Base-by-base conservation (phyloP, 352 stramenopile species). In the Globisporangium radiosum region DNA sequence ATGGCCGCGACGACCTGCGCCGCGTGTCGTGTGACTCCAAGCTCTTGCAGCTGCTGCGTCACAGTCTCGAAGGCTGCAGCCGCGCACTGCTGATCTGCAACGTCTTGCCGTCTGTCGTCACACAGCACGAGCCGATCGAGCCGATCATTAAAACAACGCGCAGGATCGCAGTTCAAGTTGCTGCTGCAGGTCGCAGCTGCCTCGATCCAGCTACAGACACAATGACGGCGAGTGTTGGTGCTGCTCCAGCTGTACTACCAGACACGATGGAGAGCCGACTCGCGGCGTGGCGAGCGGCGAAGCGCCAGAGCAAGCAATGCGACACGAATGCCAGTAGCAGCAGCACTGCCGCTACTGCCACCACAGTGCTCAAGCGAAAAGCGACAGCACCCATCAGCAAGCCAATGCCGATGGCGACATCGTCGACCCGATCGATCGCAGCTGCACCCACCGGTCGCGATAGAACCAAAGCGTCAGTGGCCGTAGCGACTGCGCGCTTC, bases 11-110 rank as follows among this genome's bases (percentile, higher is more conserved):
- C 25, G 25, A 33, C 25, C 85, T 8, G 76, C 80, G 19, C 85
- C 87, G 63, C 66, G 56, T 14, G 87, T 96, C 38, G 81, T 85
- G 39, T 89, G 87, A 49, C 72, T 77, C 17, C 79, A 92, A 50
- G 57, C 69, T 92, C 44, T 89, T 79, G 53, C 68, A 80, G 11
- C 56, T 95, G n/a, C 70, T 94, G 50, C 85, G 84, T 52, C 72
- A 77, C 63, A 74, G 65, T 55, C 48, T 82, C 1, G 65, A 72
- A 0, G 71, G 72, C 2, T 76, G 64, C 56, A 79, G 63, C 37
- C 70, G 75, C 38, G 69, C 66, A 1, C 57, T 82, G 6, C 65
- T 82, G 73, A 66, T 82, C 60, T 82, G 66, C 54, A 74, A 77
- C 45, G 59, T 79, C 44, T 65, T 71, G 1, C 58, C 64, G 7